A percentile compares a stretch with the other conserved stretches of the same genome.
Conservation (phyloP, 805 yeast genomes). For the Saccharomycopsis selenospora region DNA sequence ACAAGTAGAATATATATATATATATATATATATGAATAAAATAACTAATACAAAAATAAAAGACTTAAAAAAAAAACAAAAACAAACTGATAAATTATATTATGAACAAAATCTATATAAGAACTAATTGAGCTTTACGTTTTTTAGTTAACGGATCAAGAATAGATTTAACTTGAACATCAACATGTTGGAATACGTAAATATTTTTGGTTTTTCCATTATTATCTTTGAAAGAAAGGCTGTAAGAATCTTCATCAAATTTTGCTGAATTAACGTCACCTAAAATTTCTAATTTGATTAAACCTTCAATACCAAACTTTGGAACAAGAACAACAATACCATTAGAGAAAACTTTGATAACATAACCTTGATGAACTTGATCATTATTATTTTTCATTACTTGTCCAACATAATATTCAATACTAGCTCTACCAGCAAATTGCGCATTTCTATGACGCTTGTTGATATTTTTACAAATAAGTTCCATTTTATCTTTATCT, state of each 20-base stretch:
- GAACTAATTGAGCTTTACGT: constrained; percentile 74
- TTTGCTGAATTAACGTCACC: constrained; percentile 55
- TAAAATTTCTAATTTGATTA: constrained; percentile 73
- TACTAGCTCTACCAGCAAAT: constrained; percentile 97
- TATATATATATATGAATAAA: too few species aligned
- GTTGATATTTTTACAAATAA: constrained; percentile 82
- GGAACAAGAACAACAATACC: constrained; percentile 95
- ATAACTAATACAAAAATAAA: too few species aligned
- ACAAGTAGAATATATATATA: too few species aligned
- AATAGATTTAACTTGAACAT: constrained; percentile 73
- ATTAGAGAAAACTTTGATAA: constrained; percentile 85
- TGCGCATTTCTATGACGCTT: constrained; percentile 95
- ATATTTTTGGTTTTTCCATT: constrained; percentile 42
- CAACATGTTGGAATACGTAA: constrained; percentile 76
- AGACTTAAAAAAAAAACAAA: not conserved
- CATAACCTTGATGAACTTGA: constrained; percentile 68
- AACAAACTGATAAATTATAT: not conserved
- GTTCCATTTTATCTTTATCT: constrained; percentile 85
- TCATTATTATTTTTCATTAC: constrained; percentile 77
- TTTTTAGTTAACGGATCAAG: constrained; percentile 86
- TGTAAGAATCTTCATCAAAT: constrained; percentile 74
- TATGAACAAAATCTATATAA: constrained; percentile 26
- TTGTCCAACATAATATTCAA: constrained; percentile 97
- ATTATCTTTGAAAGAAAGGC: constrained; percentile 47
- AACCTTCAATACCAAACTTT: constrained; percentile 90